Evolutionary conservation across 345 rosid genomes (phyloP).

Genomic region (Hibiscus syriacus): DNA sequence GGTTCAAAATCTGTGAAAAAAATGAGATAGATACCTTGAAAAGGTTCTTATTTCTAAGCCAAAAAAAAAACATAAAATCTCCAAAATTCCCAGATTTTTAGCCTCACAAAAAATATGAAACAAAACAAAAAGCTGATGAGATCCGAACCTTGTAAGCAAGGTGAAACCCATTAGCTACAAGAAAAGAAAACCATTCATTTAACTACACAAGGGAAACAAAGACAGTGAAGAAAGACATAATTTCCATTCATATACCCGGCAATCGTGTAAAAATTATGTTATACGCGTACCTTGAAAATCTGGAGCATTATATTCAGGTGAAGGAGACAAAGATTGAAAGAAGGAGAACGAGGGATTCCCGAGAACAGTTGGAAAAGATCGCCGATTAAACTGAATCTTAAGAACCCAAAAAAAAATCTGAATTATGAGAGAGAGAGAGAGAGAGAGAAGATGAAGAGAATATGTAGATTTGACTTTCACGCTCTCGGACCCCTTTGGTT

Average conservation of each 20-base stretch:
- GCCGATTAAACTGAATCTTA: constrained; percentile 33
- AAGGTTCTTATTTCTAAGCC: too few species aligned
- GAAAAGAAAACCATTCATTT: too few species aligned
- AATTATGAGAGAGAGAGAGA: constrained; percentile 18
- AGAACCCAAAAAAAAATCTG: constrained; percentile 6
- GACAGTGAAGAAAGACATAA: too few species aligned
- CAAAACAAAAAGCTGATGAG: not conserved
- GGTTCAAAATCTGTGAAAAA: constrained; percentile 4
- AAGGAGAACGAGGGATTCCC: constrained; percentile 14
- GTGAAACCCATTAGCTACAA: not conserved
- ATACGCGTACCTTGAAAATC: constrained; percentile 40
- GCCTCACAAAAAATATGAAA: not conserved
- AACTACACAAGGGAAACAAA: too few species aligned
- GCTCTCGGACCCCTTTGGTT: constrained; percentile 37
- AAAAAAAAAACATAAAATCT: not conserved
- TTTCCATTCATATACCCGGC: too few species aligned
- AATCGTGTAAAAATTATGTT: not conserved
- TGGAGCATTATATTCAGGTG: constrained; percentile 31
- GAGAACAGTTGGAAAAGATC: constrained; percentile 20
- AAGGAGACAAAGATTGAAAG: constrained; percentile 21
- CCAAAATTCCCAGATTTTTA: constrained; percentile 9
- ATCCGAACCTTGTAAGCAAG: not conserved
- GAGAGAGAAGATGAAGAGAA: constrained; percentile 34
- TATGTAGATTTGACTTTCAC: constrained; percentile 65
- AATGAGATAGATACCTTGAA: too few species aligned